Evolutionary conservation across 768 basidiomycete genomes (phyloP).

Genomic region (Tricholoma flavovirens): DNA sequence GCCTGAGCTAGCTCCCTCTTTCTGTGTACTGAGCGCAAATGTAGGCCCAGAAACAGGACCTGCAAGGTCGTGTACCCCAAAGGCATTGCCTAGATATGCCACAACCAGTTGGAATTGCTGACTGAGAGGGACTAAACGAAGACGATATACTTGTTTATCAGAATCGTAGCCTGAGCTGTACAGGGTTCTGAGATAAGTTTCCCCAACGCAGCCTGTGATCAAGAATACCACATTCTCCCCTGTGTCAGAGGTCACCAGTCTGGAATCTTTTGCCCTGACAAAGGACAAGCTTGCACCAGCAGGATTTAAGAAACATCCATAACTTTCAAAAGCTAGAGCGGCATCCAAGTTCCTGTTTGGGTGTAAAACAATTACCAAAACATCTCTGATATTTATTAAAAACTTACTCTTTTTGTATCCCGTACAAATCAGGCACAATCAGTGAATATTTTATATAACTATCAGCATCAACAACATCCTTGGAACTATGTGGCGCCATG

Average conservation of each 20-base stretch:
- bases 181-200: background rate
- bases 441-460: background rate
- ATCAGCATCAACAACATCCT: background rate
- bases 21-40: background rate
- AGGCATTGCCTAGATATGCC: background rate
- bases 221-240: background rate
- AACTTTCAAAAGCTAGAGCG: background rate
- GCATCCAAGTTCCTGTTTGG: background rate
- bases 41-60: background rate
- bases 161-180: background rate
- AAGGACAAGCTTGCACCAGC: background rate
- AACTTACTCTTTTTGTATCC: background rate
- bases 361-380: background rate
- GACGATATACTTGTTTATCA: background rate
- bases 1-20: background rate
- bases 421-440: background rate
- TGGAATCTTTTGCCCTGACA: background rate
- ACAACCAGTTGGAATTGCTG: background rate
- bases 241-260: background rate
- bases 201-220: background rate
- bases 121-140: background rate
- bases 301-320: background rate
- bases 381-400: background rate
- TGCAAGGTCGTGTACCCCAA: background rate
- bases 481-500: background rate